These are phyloP conservation scores for Aotearoamyces nothofagi DNA, from an alignment of 2,329 filamentous ascomycete genomes.

Conservation along the genomic window DNA sequence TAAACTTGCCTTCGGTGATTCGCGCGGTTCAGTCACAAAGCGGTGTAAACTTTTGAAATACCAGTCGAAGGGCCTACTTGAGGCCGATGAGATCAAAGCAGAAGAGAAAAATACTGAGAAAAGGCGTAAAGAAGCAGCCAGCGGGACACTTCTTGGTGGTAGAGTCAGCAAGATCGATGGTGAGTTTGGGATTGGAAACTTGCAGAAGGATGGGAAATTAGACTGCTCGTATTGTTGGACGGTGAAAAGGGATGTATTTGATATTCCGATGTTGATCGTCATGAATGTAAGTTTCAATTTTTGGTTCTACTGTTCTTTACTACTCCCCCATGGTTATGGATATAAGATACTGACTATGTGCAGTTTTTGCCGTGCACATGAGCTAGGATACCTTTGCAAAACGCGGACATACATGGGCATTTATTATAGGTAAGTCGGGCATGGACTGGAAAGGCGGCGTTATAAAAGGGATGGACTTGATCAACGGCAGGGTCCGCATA, in stretches of 20 bases:
- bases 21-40: slow-evolving; percentile 68
- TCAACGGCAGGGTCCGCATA: no score
- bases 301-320: neutral
- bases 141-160: slow-evolving; percentile 25
- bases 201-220: slow-evolving; percentile 80
- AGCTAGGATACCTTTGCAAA: no score
- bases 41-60: slow-evolving; percentile 85
- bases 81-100: slow-evolving; percentile 6
- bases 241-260: slow-evolving; percentile 91
- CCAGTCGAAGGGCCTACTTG: slow-evolving; percentile 47
- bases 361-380: slow-evolving; percentile 1
- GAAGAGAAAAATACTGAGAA: slow-evolving; percentile 9
- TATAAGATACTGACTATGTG: no score
- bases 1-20: slow-evolving; percentile 81
- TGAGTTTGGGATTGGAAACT: slow-evolving; percentile 64
- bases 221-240: slow-evolving; percentile 96
- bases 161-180: slow-evolving; percentile 49
- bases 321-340: no score
- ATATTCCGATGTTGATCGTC: slow-evolving; percentile 96
- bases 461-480: no score
- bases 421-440: no score
- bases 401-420: no score
- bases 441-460: no score
- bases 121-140: slow-evolving; percentile 6
- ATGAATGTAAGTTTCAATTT: slow-evolving; percentile 66